A percentile compares a stretch with the other conserved stretches of the same genome.
phyloP scores from a whole-genome alignment of 78 protist species.

The Diacronema lutheri region DNA sequence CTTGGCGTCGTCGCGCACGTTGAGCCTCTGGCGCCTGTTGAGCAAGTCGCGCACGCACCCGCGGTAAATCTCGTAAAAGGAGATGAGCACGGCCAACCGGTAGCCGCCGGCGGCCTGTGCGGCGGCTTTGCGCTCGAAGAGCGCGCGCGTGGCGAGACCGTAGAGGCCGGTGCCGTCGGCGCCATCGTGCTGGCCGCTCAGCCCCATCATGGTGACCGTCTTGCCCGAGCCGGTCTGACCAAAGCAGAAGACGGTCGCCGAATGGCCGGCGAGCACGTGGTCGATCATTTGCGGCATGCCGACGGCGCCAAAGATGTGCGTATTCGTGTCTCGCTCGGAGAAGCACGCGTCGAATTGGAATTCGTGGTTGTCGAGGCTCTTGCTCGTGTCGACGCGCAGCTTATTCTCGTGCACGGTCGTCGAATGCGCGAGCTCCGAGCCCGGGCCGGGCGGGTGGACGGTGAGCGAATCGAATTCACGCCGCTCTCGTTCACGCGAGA shows the following conservation, averaged over 20 bases:
- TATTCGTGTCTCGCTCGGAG: neutral
- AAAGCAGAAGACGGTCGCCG: slow-evolving; percentile 33
- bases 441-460: too few relatives aligned
- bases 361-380: too few relatives aligned
- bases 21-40: neutral
- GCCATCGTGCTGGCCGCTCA: neutral
- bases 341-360: slow-evolving; percentile 34
- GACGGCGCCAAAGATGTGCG: neutral
- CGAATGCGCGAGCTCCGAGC: too few relatives aligned
- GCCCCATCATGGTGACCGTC: slow-evolving; percentile 45
- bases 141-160: slow-evolving; percentile 11
- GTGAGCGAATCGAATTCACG: too few relatives aligned
- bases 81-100: neutral
- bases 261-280: slow-evolving; percentile 14
- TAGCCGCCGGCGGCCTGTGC: too few relatives aligned
- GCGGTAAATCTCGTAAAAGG: slow-evolving; percentile 42
- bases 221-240: slow-evolving; percentile 55
- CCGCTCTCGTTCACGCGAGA: neutral
- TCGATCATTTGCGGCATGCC: slow-evolving; percentile 10
- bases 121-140: neutral
- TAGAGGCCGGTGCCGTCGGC: slow-evolving; percentile 16
- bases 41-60: slow-evolving; percentile 15
- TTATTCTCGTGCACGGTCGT: too few relatives aligned
- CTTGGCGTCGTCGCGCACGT: neutral
- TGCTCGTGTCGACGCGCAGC: too few relatives aligned